A percentile compares a stretch with the other conserved stretches of the same genome.
Evolutionary conservation across 371 early-diverging fungal species (phyloP).

Genomic region (Rhizopus stolonifer): DNA sequence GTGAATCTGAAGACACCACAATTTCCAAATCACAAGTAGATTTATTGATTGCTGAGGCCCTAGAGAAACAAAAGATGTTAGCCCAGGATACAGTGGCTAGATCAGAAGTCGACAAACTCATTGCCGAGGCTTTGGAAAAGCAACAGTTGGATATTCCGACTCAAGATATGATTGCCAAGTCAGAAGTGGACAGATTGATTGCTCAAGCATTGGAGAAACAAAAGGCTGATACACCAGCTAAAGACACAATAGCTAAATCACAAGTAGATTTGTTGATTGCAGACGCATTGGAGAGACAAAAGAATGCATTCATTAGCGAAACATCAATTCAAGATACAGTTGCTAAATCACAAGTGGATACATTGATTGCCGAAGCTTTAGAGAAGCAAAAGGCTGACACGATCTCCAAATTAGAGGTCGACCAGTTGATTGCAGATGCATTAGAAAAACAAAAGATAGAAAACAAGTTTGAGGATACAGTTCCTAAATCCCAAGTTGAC

Average conservation of each 20-base stretch:
- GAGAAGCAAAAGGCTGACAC: slow-evolving; percentile 1
- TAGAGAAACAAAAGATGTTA: too few relatives aligned
- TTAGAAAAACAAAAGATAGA: slow-evolving; percentile 1
- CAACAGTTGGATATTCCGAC: background rate
- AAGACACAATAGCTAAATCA: background rate
- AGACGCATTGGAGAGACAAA: too few relatives aligned
- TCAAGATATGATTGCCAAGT: background rate
- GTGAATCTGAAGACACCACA: too few relatives aligned
- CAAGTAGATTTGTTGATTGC: too few relatives aligned
- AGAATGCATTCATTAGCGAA: too few relatives aligned
- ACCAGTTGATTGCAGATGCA: slow-evolving; percentile 7
- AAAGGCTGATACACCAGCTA: background rate
- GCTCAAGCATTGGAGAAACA: slow-evolving; percentile 8
- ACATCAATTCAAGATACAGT: too few relatives aligned
- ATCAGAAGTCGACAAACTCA: background rate
- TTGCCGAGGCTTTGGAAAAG: slow-evolving; percentile 7
- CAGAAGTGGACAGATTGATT: background rate
- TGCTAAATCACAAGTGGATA: background rate
- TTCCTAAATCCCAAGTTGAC: slow-evolving; percentile 10
- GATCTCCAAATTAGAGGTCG: background rate
- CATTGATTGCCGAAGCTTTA: slow-evolving; percentile 1
- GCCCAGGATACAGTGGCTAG: background rate
- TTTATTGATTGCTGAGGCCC: too few relatives aligned
- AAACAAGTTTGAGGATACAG: background rate
- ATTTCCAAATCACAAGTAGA: too few relatives aligned